Evolutionary conservation across 208 protist species (phyloP).

Genomic region (Wallacemonas collosoma): DNA sequence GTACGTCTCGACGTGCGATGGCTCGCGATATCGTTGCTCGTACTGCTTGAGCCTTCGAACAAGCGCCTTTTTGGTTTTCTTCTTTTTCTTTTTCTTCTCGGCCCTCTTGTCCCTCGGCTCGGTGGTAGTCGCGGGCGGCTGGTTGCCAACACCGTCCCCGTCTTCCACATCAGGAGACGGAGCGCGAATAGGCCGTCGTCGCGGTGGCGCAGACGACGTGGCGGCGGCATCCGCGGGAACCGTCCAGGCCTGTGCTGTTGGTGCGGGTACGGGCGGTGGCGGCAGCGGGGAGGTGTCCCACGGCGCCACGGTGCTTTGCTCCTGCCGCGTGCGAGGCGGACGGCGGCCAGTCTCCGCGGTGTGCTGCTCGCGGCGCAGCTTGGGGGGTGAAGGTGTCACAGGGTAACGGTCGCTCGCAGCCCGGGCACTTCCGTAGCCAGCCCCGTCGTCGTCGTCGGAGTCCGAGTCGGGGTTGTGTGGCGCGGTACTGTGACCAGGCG

Average conservation of each 20-base stretch:
- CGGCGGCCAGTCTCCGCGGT: too few relatives aligned
- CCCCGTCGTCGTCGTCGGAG: conserved; percentile 17
- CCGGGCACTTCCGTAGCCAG: background rate
- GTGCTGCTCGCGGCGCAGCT: too few relatives aligned
- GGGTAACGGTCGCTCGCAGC: too few relatives aligned
- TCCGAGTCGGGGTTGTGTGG: background rate
- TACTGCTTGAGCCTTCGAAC: conserved; percentile 54
- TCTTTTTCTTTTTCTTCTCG: conserved; percentile 24
- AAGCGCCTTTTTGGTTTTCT: conserved; percentile 20
- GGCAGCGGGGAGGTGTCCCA: background rate
- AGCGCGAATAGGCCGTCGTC: background rate
- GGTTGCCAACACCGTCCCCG: background rate
- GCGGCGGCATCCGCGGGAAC: background rate
- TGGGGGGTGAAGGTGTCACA: too few relatives aligned
- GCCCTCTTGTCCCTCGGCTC: background rate
- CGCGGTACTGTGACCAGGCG: background rate
- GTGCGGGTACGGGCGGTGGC: background rate
- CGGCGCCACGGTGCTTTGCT: background rate
- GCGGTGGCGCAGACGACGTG: background rate
- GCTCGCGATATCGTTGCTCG: conserved; percentile 44
- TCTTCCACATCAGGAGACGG: conserved; percentile 4
- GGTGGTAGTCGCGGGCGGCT: background rate
- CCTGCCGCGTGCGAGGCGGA: background rate
- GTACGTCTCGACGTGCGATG: conserved; percentile 46
- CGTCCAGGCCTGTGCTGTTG: background rate